Evolutionary conservation across 768 basidiomycete species (phyloP).

Genomic region (Tephrocybe rancida): DNA sequence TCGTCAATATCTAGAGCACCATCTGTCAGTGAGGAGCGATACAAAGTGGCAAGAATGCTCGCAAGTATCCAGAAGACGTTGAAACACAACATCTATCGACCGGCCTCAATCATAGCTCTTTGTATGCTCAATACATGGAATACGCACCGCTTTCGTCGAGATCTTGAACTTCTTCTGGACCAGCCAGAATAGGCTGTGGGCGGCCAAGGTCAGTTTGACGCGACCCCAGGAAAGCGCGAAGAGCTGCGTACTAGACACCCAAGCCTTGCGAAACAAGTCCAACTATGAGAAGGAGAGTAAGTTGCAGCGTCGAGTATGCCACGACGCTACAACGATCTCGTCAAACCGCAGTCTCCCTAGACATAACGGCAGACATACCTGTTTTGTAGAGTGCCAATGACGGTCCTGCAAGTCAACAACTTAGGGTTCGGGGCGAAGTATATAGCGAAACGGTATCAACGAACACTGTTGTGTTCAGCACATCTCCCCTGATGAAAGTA

Average conservation of each 20-base stretch:
- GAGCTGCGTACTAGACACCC: conserved; percentile 61
- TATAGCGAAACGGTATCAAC: not conserved
- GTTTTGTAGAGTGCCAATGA: conserved; percentile 72
- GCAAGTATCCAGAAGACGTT: conserved; percentile 76
- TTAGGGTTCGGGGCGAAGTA: not conserved
- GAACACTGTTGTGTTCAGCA: conserved; percentile 75
- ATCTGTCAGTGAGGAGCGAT: not conserved
- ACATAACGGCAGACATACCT: conserved; percentile 38
- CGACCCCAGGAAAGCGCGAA: not conserved
- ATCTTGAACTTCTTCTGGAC: conserved; percentile 67
- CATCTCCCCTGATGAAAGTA: conserved; percentile 59
- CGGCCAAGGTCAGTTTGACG: not conserved
- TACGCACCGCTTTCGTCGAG: conserved; percentile 61
- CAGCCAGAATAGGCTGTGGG: conserved; percentile 60
- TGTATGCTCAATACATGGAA: not conserved
- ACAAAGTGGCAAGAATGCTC: conserved; percentile 14
- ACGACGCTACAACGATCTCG: conserved; percentile 48
- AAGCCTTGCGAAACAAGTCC: conserved; percentile 65
- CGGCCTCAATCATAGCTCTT: not conserved
- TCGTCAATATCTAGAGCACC: conserved; percentile 51
- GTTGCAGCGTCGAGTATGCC: conserved; percentile 69
- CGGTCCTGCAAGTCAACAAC: conserved; percentile 46
- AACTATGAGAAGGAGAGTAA: conserved; percentile 68
- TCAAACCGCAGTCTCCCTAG: not conserved
- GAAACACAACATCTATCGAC: conserved; percentile 66